Conservation (phyloP, 305 asterid genomes). For the Ajuga reptans region DNA sequence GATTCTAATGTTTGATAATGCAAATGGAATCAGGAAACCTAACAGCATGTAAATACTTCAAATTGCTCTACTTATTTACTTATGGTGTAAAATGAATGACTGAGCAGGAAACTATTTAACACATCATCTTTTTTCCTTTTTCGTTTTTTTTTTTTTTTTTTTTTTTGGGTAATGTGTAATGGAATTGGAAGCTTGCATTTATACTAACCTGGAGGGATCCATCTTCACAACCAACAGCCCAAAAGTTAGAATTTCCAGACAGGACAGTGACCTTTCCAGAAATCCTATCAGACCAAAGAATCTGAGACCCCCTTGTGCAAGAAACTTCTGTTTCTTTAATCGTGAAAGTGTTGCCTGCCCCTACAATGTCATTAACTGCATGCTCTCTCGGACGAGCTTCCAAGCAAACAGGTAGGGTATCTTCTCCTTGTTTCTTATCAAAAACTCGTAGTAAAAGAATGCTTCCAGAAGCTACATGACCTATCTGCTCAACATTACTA, state of each 20-base stretch:
- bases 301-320: conserved; percentile 58
- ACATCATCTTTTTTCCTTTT: too few relatives aligned
- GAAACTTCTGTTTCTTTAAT: conserved; percentile 72
- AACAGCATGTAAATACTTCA: not conserved
- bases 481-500: conserved; percentile 52
- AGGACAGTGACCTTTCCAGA: conserved; percentile 80
- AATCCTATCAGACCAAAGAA: conserved; percentile 82
- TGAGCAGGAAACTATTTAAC: not conserved
- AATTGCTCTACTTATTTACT: not conserved
- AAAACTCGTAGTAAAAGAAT: conserved; percentile 59
- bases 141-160: not conserved
- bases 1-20: not conserved
- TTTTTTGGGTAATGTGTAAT: not conserved
- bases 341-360: conserved; percentile 48
- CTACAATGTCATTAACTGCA: conserved; percentile 61
- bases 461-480: conserved; percentile 37
- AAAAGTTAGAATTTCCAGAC: conserved; percentile 93
- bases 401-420: conserved; percentile 54
- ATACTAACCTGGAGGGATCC: conserved; percentile 83
- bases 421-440: conserved; percentile 67
- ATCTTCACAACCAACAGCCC: conserved; percentile 98
- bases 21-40: not conserved
- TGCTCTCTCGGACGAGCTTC: conserved; percentile 89
- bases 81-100: not conserved
- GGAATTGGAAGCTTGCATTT: not conserved